Base-by-base conservation (phyloP, 2,329 filamentous ascomycete species). In the Metarhizium humberi region DNA sequence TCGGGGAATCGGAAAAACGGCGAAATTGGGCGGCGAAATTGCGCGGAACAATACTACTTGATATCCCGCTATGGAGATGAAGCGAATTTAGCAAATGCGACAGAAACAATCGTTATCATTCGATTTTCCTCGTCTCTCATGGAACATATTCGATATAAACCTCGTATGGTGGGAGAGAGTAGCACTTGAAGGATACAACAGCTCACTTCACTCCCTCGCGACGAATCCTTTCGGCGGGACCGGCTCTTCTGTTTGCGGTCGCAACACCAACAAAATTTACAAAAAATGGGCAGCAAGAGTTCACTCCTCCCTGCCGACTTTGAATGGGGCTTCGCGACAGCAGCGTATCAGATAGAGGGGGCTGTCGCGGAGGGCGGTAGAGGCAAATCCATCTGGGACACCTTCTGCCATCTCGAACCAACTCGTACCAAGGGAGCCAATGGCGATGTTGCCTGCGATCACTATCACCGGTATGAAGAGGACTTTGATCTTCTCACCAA, bases 401-500 rank as follows among this genome's bases (percentile, higher is more conserved):
- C 59, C 0, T 74, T 70, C 50, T 69, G 67, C 40, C 72, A 75
- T 55, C 69, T 73, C 25, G 66, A 71, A 14, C 70, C 71, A 0
- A 67, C 67, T 0, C 70, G 71, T 20, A 72, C 73, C 20, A 72
- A 71, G 40, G 68, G 69, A 30, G 67, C 67, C 30, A 72, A 67
- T 40, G 78, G 76, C 3, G 78, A 81, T 59, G 65, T 82, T 20
- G 73, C 73, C 2, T 73, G 71, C 30, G 69, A 74, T 36, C 69
- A 75, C 55, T 76, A 75, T 58, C 67, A 76, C 56, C 64, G 68
- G 0, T 68, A 66, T 3, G 67, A 70, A 11, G 73, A 81, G 52
- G 84, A 87, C 61, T 78, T 86, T 57, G 79, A 75, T 4, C 71
- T 87, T 7, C 66, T 87, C 58, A 81, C 80, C 61, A 67, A 73